Conservation (phyloP, 257 asterid species). For the Pogostemon cablin region DNA sequence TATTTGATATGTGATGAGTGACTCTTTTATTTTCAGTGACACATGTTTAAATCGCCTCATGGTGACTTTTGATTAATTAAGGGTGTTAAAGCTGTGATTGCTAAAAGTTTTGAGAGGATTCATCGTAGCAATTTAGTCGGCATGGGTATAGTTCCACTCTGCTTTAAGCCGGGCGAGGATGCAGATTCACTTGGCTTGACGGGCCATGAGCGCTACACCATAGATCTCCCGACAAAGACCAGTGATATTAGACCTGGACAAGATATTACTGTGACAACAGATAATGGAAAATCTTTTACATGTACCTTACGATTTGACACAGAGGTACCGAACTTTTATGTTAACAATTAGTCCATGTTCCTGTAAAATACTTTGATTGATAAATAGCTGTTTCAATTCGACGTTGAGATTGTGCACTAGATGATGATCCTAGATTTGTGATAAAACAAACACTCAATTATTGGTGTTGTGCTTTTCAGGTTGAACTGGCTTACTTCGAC, state of each 20-base stretch:
- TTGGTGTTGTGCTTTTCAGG: constrained; percentile 46
- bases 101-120: constrained; percentile 93
- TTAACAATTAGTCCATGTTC: too few relatives aligned
- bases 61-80: constrained; percentile 25
- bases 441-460: background rate
- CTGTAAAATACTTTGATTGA: too few relatives aligned
- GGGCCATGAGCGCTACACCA: constrained; percentile 79
- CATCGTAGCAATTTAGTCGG: constrained; percentile 96
- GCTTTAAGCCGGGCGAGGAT: constrained; percentile 88
- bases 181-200: constrained; percentile 79
- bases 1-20: background rate
- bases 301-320: constrained; percentile 84
- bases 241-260: constrained; percentile 83
- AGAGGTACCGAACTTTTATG: constrained; percentile 49
- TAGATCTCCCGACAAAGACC: constrained; percentile 68
- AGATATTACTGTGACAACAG: constrained; percentile 75
- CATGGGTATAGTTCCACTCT: constrained; percentile 92
- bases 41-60: background rate
- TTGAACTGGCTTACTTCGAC: constrained; percentile 77
- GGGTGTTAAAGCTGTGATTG: constrained; percentile 97
- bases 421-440: background rate
- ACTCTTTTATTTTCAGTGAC: background rate
- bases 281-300: constrained; percentile 67
- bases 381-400: background rate
- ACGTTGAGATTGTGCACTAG: background rate